Conservation (phyloP, 495 filamentous ascomycete genomes). For the Aspergillus egyptiacus region DNA sequence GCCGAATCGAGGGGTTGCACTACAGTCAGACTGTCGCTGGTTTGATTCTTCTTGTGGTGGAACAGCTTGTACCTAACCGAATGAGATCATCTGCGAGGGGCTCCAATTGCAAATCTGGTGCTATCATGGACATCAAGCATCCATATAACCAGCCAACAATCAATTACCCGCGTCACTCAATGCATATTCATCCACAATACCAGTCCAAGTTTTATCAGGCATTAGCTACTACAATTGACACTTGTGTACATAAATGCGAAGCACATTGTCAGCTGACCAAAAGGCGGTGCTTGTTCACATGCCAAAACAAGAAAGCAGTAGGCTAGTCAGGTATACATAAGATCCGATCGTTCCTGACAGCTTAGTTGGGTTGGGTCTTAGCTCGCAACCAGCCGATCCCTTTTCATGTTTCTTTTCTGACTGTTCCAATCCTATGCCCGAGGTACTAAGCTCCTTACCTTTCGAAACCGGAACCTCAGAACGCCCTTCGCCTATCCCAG, state of each 20-base stretch:
- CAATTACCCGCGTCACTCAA: neutral
- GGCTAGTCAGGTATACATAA: neutral
- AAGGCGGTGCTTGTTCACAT: neutral
- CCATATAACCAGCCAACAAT: neutral
- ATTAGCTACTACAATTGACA: no score
- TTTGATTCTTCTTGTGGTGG: slow-evolving; percentile 5
- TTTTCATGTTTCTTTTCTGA: neutral
- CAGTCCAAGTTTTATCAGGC: neutral
- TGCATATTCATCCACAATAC: neutral
- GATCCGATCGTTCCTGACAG: slow-evolving; percentile 1
- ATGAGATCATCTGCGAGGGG: slow-evolving; percentile 18
- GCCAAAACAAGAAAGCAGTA: neutral
- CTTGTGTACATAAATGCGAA: no score
- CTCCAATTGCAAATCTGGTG: no score
- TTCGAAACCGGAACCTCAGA: slow-evolving; percentile 69
- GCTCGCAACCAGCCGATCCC: neutral
- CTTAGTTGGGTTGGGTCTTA: neutral
- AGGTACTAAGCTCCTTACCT: slow-evolving; percentile 66
- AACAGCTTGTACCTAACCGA: neutral
- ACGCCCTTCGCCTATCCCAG: slow-evolving; percentile 64
- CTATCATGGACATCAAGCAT: no score
- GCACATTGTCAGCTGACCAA: neutral
- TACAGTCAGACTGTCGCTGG: neutral
- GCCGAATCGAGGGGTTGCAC: neutral
- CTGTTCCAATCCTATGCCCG: slow-evolving; percentile 52